phyloP scores from a whole-genome alignment of 2,329 filamentous ascomycete species.

The Nemania sp. region DNA sequence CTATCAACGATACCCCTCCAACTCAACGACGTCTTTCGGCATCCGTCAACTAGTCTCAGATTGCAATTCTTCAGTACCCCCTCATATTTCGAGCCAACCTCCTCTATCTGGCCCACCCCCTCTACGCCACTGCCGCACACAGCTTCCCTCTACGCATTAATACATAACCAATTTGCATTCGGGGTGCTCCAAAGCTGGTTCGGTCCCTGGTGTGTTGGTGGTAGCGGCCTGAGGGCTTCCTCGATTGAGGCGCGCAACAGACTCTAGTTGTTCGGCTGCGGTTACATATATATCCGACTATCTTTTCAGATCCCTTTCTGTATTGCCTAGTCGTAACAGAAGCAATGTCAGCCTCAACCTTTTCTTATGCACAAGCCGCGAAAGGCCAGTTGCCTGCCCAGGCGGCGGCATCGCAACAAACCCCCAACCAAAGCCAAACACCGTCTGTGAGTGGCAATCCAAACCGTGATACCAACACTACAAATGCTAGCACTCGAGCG shows the following conservation, averaged over 20 bases:
- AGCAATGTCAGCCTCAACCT: constrained; percentile 62
- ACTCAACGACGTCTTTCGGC: constrained; percentile 7
- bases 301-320: constrained; percentile 16
- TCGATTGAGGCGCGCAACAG: constrained; percentile 34
- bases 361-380: constrained; percentile 95
- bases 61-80: background rate
- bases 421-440: constrained; percentile 38
- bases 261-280: constrained; percentile 26
- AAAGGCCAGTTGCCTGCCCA: constrained; percentile 68
- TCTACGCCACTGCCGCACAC: constrained; percentile 11
- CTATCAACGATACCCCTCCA: constrained; percentile 3
- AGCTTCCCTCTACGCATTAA: constrained; percentile 22
- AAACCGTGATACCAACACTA: constrained; percentile 42
- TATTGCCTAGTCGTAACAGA: constrained; percentile 25
- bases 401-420: constrained; percentile 37
- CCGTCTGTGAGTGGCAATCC: constrained; percentile 41
- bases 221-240: constrained; percentile 34
- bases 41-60: constrained; percentile 15
- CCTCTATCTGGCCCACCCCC: background rate
- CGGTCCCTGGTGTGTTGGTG: constrained; percentile 35
- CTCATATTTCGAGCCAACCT: background rate
- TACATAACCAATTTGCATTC: constrained; percentile 27
- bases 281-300: constrained; percentile 27
- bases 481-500: constrained; percentile 40
- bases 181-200: constrained; percentile 35